These are phyloP conservation scores for Phytopythium ostracodes DNA, from an alignment of 352 stramenopile genomes.

Conservation along the genomic window DNA sequence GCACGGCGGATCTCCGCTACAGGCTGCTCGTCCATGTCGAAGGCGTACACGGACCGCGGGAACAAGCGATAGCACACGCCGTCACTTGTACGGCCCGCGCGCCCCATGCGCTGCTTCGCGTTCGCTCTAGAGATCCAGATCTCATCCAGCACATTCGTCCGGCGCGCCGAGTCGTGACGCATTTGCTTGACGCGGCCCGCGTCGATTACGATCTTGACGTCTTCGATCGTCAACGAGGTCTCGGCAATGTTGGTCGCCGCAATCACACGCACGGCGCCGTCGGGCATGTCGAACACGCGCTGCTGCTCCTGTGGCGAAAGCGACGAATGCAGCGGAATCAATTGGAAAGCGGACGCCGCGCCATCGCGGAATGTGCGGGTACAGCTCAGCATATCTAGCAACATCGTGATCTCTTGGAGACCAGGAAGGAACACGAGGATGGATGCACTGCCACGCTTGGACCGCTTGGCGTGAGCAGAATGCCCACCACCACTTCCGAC, in stretches of 20 bases:
- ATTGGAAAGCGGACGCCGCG: slow-evolving; percentile 31
- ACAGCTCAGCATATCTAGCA: slow-evolving; percentile 68
- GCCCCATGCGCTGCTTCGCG: slow-evolving; percentile 85
- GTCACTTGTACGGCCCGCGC: slow-evolving; percentile 90
- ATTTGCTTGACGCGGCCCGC: slow-evolving; percentile 93
- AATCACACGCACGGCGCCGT: slow-evolving; percentile 89
- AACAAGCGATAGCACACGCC: slow-evolving; percentile 91
- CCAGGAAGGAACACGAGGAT: slow-evolving; percentile 97
- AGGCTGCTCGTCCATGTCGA: slow-evolving; percentile 72
- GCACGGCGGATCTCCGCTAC: slow-evolving; percentile 96
- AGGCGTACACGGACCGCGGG: slow-evolving; percentile 66
- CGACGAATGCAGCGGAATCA: slow-evolving; percentile 93
- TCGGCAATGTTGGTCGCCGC: slow-evolving; percentile 97
- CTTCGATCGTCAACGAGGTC: slow-evolving; percentile 95
- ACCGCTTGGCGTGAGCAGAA: not conserved
- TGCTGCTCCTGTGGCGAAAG: slow-evolving; percentile 93
- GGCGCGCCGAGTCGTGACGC: slow-evolving; percentile 69
- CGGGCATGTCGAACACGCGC: slow-evolving; percentile 83
- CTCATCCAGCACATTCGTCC: slow-evolving; percentile 88
- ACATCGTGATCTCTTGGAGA: slow-evolving; percentile 90
- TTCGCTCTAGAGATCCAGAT: slow-evolving; percentile 90
- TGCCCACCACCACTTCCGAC: not conserved
- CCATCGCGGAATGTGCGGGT: slow-evolving; percentile 44
- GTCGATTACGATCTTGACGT: slow-evolving; percentile 96
- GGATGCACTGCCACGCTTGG: slow-evolving; percentile 39